These are phyloP conservation scores for Penicillium psychrosexuale DNA, from an alignment of 2,329 filamentous ascomycete species.

Conservation along the genomic window DNA sequence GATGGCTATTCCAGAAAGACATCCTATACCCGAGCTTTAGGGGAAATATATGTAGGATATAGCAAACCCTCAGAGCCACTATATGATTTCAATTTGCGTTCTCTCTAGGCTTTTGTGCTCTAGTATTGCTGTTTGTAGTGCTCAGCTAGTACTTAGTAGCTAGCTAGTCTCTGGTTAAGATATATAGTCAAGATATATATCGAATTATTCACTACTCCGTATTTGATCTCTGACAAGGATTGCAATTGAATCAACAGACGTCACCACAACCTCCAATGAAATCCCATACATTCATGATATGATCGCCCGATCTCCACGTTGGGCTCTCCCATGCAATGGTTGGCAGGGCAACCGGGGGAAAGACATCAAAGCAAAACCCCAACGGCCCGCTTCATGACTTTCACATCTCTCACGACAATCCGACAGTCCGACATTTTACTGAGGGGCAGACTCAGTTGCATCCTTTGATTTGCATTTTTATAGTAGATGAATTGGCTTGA, in stretches of 20 bases:
- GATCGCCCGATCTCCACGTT: not conserved
- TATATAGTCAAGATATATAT: not conserved
- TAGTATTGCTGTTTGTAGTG: not conserved
- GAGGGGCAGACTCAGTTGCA: not conserved
- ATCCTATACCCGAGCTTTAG: not conserved
- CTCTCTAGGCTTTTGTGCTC: accelerated
- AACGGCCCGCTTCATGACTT: conserved; percentile 3
- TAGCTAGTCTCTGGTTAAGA: not conserved
- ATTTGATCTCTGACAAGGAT: not conserved
- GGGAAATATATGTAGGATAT: not conserved
- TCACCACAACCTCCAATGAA: not conserved
- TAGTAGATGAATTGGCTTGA: not conserved
- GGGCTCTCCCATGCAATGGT: not conserved
- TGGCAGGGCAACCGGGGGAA: conserved; percentile 12
- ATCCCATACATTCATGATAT: not conserved
- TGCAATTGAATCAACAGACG: too few relatives aligned
- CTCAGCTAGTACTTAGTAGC: not conserved
- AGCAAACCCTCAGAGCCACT: not conserved
- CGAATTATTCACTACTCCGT: too few relatives aligned
- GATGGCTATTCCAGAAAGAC: not conserved
- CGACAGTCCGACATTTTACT: not conserved
- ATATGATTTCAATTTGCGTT: not conserved
- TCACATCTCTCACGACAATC: conserved; percentile 5
- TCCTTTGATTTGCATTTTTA: not conserved
- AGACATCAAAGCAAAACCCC: conserved; percentile 6